Base-by-base conservation (phyloP, 1,284 basidiomycete species). In the Veloboletus limbatus region DNA sequence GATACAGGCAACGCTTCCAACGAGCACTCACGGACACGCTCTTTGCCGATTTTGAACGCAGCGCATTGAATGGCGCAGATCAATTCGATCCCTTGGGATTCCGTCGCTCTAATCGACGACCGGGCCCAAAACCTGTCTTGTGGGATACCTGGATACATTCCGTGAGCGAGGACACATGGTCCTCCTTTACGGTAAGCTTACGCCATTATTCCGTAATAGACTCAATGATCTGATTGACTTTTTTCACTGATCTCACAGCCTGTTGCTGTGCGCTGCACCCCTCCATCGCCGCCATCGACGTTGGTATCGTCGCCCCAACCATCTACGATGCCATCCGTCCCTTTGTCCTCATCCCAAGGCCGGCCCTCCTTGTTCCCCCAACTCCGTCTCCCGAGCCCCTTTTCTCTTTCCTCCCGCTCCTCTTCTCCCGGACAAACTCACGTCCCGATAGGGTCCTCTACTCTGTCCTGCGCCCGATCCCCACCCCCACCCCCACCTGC, bases 1-100 rank as follows among this genome's bases (percentile, higher is more conserved):
- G 79, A 21, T 79, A 77, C 63, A 76, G 76, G 40, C 70, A 69
- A 11, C 71, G 69, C 17, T 54, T 81, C 25, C 72, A 76, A 34
- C 73, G 73, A n/a, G 76, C 78, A 0, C 58, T 80, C 44, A 71
- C 71, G 4, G 68, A 71, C 0, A 77, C 78, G 18, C 57, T 73
- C 3, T 57, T 76, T 27, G 61, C 72, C 17, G 62, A 60, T 2
- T 46, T 68, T 1, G 46, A 51, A 21, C 37, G 24, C 22, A 16
- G n/a, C 25, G 8, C 35, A 4, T 25, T 50, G 25, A 38, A 33
- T 10, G 31, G 14, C 10, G 7, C 26, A 1, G 37, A 22, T 8
- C 38, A 33, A 8, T 37, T 57, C 25, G 44, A 49, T 10, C 24
- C 42, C 25, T 4, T 39, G 13, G 25, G 22, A 2, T 33, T 34